phyloP scores from a whole-genome alignment of 352 stramenopile genomes.

The Lagenidium giganteum region DNA sequence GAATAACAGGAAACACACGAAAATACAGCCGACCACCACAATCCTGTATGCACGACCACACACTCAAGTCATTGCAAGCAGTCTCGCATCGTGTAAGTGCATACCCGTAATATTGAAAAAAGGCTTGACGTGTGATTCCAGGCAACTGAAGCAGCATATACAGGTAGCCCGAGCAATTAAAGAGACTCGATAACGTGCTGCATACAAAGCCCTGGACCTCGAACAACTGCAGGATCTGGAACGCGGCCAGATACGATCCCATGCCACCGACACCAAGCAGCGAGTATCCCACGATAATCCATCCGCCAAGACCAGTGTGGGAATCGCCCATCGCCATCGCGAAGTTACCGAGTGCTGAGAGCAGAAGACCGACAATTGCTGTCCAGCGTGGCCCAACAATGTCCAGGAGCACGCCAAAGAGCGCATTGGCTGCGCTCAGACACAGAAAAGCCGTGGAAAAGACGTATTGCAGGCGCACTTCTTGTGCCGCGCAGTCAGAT shows the following conservation, averaged over 20 bases:
- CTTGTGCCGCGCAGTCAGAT: constrained; percentile 46
- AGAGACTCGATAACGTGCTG: constrained; percentile 76
- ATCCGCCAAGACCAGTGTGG: constrained; percentile 29
- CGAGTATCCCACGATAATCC: constrained; percentile 67
- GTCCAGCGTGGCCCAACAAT: constrained; percentile 53
- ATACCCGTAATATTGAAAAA: constrained; percentile 71
- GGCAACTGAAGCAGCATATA: constrained; percentile 76
- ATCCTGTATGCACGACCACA: constrained; percentile 18
- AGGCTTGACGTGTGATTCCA: constrained; percentile 31
- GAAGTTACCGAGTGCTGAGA: constrained; percentile 54
- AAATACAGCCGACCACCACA: constrained; percentile 35
- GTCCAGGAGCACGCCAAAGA: constrained; percentile 75
- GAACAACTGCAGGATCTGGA: constrained; percentile 80
- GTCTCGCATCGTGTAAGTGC: too few relatives aligned
- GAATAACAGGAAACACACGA: constrained; percentile 58
- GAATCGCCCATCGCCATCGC: constrained; percentile 55
- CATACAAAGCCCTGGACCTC: constrained; percentile 71
- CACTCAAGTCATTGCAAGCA: constrained; percentile 1
- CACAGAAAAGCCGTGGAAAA: constrained; percentile 78
- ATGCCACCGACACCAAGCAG: constrained; percentile 65
- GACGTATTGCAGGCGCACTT: constrained; percentile 70
- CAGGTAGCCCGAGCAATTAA: constrained; percentile 83
- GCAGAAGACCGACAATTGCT: constrained; percentile 39
- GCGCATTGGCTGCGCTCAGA: constrained; percentile 72
- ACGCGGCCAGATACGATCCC: constrained; percentile 68